Evolutionary conservation across 495 filamentous ascomycete genomes (phyloP).

Genomic region (Gamarada debralockiae): DNA sequence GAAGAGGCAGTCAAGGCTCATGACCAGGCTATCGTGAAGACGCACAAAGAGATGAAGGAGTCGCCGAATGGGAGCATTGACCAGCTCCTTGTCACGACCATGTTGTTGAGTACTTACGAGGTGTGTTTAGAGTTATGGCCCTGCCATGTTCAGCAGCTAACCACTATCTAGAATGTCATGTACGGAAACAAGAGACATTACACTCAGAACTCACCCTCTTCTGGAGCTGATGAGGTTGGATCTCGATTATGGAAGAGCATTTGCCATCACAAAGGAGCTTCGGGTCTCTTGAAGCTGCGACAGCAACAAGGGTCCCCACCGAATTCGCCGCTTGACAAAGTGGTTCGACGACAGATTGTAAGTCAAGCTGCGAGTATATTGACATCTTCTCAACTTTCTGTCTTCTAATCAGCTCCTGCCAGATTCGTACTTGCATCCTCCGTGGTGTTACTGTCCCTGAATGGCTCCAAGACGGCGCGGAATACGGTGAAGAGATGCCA

Average conservation of each 20-base stretch:
- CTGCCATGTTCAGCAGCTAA: background rate
- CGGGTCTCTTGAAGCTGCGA: conserved; percentile 24
- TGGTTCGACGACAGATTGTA: conserved; percentile 14
- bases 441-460: conserved; percentile 4
- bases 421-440: conserved; percentile 19
- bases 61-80: conserved; percentile 27
- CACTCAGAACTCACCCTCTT: background rate
- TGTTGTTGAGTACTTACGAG: conserved; percentile 30
- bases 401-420: background rate
- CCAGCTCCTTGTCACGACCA: conserved; percentile 27
- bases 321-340: conserved; percentile 26
- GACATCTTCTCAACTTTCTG: no score
- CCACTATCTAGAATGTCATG: conserved; percentile 15
- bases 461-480: conserved; percentile 22
- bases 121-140: conserved; percentile 4
- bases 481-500: conserved; percentile 21
- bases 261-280: conserved; percentile 24
- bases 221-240: conserved; percentile 13
- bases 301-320: conserved; percentile 18
- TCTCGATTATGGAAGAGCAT: conserved; percentile 23
- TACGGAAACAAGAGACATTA: conserved; percentile 3
- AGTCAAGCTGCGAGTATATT: no score
- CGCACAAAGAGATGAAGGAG: background rate
- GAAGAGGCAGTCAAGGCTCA: conserved; percentile 21
- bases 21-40: conserved; percentile 12